Base-by-base conservation (phyloP, 495 filamentous ascomycete genomes). In the Aspergillus sclerotiicarbonarius region DNA sequence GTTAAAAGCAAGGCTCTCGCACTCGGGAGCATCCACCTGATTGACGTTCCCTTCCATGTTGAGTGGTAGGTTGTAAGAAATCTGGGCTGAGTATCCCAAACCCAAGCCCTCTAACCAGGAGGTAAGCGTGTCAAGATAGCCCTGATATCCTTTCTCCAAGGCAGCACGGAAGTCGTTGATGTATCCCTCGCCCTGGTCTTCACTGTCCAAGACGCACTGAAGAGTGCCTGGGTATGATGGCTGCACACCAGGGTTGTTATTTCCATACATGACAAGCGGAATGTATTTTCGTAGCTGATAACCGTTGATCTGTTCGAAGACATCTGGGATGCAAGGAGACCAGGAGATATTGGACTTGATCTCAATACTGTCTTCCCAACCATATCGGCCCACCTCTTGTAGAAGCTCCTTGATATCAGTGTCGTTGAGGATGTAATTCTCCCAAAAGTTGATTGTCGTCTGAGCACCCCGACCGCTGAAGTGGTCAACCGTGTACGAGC, bases 341-440 rank as follows among this genome's bases (percentile, higher is more conserved):
- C 79, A 82, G 33, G 68, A 77, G 9, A 75, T 64, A 12, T 70
- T 62, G 0, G 68, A 67, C 29, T 54, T 62, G 35, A 77, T 73
- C 51, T 80, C 78, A 29, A 78, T 64, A 45, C 76, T 80, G 57
- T 83, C 80, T 54, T 83, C 79, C 80, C 80, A 83, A 76, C 73
- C 71, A 62, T 79, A 80, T 21, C 71, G 69, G 0, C 74, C 76
- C 16, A 80, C 73, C 7, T 64, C 50, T 15, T 53, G 32, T 31
- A 82, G 49, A 8, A 78, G 61, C 3, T 62, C 56, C 30, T 64
- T 64, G 0, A 71, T 66, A 3, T 66, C 69, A n/a, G n/a, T n/a
- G 8, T 66, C 62, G 15, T 62, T 61, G 1, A 83, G 61, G 9
- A 81, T 59, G 50, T 80, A 61, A 25, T 77, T 25, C 21, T 81